phyloP scores from a whole-genome alignment of 208 protist species.

The Trypanosoma rangeli region DNA sequence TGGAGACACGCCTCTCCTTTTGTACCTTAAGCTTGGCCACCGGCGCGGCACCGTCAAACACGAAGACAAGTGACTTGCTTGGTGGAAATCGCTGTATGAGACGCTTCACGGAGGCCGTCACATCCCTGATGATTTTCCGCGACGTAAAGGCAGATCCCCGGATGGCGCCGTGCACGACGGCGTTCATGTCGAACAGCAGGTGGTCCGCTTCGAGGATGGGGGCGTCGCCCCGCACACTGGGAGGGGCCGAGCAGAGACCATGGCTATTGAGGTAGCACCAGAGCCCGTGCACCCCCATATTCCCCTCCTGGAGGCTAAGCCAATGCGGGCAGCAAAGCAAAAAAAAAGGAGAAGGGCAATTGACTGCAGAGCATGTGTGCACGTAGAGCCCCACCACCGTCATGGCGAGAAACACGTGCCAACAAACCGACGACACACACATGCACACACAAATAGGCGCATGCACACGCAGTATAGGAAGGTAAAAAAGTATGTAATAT shows the following conservation, averaged over 20 bases:
- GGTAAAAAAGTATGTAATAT: neutral
- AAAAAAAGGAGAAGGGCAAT: neutral
- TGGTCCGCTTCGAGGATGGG: constrained; percentile 48
- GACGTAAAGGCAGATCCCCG: constrained; percentile 26
- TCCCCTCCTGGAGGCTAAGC: neutral
- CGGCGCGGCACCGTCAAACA: constrained; percentile 81
- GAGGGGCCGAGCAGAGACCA: constrained; percentile 30
- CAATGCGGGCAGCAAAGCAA: neutral
- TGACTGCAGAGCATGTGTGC: too few relatives aligned
- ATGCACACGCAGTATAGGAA: neutral
- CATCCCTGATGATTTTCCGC: constrained; percentile 34
- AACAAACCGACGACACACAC: too few relatives aligned
- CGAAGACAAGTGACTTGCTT: constrained; percentile 46
- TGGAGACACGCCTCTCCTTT: constrained; percentile 47
- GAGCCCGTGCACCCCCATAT: constrained; percentile 77
- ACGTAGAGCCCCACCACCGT: too few relatives aligned
- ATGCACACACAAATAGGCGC: neutral
- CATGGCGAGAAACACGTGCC: too few relatives aligned
- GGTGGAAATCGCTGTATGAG: constrained; percentile 45
- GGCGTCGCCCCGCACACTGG: neutral
- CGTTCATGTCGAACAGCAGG: constrained; percentile 88
- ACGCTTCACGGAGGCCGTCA: constrained; percentile 33
- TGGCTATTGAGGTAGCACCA: constrained; percentile 78
- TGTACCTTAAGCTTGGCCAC: constrained; percentile 69
- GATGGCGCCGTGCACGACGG: constrained; percentile 63